A percentile compares a stretch with the other conserved stretches of the same genome.
These are phyloP conservation scores for Scenedesmus sp. DNA, from an alignment of 163 green algal species.

Conservation along the genomic window DNA sequence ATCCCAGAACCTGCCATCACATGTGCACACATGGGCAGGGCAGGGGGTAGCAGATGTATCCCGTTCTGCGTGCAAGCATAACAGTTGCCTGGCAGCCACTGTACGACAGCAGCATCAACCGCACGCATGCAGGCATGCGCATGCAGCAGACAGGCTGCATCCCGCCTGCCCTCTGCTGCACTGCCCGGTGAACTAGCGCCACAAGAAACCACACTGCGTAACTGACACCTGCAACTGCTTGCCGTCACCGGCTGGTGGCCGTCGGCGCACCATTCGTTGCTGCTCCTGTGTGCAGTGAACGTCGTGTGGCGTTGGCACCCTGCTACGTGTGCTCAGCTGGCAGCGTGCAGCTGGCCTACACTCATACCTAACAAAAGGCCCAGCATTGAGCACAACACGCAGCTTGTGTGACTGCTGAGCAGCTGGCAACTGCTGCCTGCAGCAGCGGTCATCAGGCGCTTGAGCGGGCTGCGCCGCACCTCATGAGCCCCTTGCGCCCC, in stretches of 20 bases:
- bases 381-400: background rate
- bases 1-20: slow-evolving; percentile 70
- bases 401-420: too few species aligned
- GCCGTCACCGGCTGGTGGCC: too few species aligned
- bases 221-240: background rate
- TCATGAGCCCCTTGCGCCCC: slow-evolving; percentile 70
- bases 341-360: background rate
- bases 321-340: background rate
- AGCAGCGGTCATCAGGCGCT: too few species aligned
- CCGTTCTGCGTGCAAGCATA: too few species aligned
- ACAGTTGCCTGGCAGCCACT: too few species aligned
- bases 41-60: too few species aligned
- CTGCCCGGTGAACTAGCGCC: too few species aligned
- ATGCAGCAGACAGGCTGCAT: too few species aligned
- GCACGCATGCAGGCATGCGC: too few species aligned
- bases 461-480: too few species aligned
- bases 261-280: background rate
- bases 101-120: too few species aligned
- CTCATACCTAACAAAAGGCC: background rate
- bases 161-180: too few species aligned
- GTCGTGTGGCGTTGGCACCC: background rate
- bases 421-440: background rate
- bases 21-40: background rate
- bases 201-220: background rate
- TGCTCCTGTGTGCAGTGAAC: background rate